Base-by-base conservation (phyloP, 306 rosid species). In the Begonia peltatifolia region DNA sequence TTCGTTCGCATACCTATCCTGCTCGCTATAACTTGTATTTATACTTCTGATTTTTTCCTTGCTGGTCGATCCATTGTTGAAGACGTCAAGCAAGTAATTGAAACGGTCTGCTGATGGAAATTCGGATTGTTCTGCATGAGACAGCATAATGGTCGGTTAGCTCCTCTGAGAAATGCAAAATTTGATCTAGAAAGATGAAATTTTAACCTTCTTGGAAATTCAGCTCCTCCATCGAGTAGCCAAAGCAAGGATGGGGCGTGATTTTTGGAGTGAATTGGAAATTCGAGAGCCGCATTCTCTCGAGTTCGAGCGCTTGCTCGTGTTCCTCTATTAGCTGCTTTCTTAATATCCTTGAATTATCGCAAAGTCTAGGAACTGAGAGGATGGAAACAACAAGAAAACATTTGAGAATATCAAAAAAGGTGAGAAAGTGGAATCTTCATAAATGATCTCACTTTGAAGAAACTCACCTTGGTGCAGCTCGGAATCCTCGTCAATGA, bases 401-500 rank as follows among this genome's bases (percentile, higher is more conserved):
- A 20, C 23, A 20, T 5, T 12, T 6, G 12, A 51, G 15, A 38
- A 11, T 15, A 49, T 46, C 9, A 10, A 17, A 2, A 4, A 13
- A 62, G 15, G 1, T 30, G 38, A 0, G 38, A 30, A 5, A 1
- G 38, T 3, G 9, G 38, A 30, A 30, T 5, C 8, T 30, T 30
- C 38, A 30, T 5, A 30, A 30, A 5, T 30, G 38, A 30, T 30
- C 38, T 30, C 3, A 7, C 9, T 30, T 30, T 3, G 38, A 30
- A 7, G 38, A 30, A 30, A 30, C 67, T 65, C 59, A 76, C 82
- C 42, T 35, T 63, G 58, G 18, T 65, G 71, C n/a, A 55, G 54
- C 41, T 76, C 78, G 11, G 67, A 47, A 46, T 71, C 82, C 14
- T 54, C 67, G 60, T 76, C 75, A 11, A 62, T n/a, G 43, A 46